Base-by-base conservation (phyloP, 768 basidiomycete species). In the Mycena metata region DNA sequence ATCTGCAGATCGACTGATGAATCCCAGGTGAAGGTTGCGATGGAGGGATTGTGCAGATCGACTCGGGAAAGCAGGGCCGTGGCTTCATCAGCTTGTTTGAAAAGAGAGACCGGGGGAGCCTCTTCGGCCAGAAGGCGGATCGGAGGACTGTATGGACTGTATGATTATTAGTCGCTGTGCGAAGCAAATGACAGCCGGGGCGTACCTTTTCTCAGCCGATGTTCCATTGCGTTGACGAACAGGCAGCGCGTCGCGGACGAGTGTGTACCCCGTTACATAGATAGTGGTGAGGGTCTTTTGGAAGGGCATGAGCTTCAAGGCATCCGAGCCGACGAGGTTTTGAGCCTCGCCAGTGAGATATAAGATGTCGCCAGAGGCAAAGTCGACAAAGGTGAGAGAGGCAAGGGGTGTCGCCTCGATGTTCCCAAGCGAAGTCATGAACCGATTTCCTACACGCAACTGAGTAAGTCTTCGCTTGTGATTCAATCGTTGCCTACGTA, bases 361-460 rank as follows among this genome's bases (percentile, higher is more conserved):
- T 7, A 91, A 81, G 15, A 91, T 81, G 36, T 86, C 79, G 4
- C 90, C 90, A 0, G 81, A 83, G 13, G 78, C 76, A 72, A 88
- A 91, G 21, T 82, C 83, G 9, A 87, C 75, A 64, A 91, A 85
- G n/a, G 87, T 86, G 16, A 90, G 79, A 0, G 85, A 85, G 5
- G 90, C 90, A 2, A 87, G 73, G 5, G 87, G 86, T 0, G 86
- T 89, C 23, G 82, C 81, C 67, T 88, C 85, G 35, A 90, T 85
- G 66, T 91, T 90, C 2, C 90, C 89, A 15, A 91, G 76, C 17
- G 89, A 89, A 21, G 86, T 89, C 85, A 91, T 84, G 59, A 89
- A 77, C 3, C 89, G 83, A 72, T 91, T 91, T 1, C 89, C 89
- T 89, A 49, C 2, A 17, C 50, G 3, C 19, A 5, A 52, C 30